Percentiles rank a stretch among this genome's conserved stretches.
Evolutionary conservation across 129 eudicot genomes (phyloP).

Genomic region (Saposhnikovia divaricata): DNA sequence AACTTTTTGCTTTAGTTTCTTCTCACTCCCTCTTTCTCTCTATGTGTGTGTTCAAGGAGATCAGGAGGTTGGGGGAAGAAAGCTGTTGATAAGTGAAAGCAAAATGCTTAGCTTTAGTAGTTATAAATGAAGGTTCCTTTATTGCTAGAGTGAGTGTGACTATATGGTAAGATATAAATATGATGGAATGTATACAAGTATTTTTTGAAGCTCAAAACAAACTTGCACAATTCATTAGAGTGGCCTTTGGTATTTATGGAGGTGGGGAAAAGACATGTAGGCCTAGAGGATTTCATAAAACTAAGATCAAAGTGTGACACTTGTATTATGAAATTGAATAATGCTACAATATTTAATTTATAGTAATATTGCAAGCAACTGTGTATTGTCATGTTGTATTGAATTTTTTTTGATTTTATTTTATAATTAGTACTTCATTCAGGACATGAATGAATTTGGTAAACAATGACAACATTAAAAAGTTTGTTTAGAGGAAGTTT

Average conservation of each 20-base stretch:
- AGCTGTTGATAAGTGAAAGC: background rate
- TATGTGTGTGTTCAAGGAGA: background rate
- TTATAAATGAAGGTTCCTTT: background rate
- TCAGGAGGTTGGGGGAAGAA: background rate
- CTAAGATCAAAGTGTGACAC: conserved; percentile 6
- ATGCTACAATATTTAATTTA: background rate
- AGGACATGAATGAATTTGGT: background rate
- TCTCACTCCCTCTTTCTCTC: background rate
- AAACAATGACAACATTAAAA: background rate
- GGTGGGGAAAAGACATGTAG: background rate
- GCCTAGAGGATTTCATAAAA: background rate
- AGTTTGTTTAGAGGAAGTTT: background rate
- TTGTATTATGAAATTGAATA: background rate
- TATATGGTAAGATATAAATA: background rate
- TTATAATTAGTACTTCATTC: background rate
- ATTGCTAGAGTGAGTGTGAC: background rate
- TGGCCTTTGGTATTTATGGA: conserved; percentile 20
- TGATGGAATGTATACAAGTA: background rate
- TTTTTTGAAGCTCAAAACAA: background rate
- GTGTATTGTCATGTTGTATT: background rate
- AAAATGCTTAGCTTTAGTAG: background rate
- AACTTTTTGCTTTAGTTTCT: background rate
- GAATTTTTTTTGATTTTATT: background rate
- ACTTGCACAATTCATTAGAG: conserved; percentile 2
- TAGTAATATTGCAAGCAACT: background rate